Evolutionary conservation across 768 basidiomycete genomes (phyloP).

Genomic region (Fibroporia radiculosa): DNA sequence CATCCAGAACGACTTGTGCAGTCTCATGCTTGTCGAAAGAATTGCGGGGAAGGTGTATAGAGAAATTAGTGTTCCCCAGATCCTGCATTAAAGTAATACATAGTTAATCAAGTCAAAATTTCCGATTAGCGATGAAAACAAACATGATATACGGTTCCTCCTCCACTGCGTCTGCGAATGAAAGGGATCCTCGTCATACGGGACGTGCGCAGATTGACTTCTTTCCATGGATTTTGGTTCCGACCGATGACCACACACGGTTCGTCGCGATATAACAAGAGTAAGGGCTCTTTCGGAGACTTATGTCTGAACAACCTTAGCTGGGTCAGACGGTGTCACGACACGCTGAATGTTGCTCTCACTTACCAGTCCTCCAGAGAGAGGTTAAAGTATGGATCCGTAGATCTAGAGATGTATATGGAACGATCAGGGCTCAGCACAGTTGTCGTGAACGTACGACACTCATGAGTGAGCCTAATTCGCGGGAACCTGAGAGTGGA

Average conservation of each 20-base stretch:
- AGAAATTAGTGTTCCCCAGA: conserved; percentile 95
- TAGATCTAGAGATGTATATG: conserved; percentile 69
- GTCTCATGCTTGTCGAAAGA: conserved; percentile 77
- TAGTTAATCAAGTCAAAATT: background rate
- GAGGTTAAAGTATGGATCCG: conserved; percentile 84
- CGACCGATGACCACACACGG: conserved; percentile 92
- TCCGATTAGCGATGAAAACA: conserved; percentile 16
- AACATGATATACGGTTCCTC: conserved; percentile 96
- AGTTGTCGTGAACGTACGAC: no score
- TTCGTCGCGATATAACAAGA: conserved; percentile 80
- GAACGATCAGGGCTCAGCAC: conserved; percentile 27
- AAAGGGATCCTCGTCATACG: conserved; percentile 53
- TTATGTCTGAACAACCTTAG: conserved; percentile 78
- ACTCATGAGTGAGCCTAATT: no score
- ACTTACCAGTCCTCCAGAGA: conserved; percentile 84
- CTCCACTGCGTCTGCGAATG: conserved; percentile 82
- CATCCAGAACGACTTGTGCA: conserved; percentile 67
- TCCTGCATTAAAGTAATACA: conserved; percentile 56
- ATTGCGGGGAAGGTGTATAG: conserved; percentile 78
- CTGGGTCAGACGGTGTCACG: conserved; percentile 13
- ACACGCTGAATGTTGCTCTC: background rate
- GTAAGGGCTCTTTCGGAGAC: conserved; percentile 53
- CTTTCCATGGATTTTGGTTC: conserved; percentile 99
- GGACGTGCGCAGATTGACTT: conserved; percentile 70
- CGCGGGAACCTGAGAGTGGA: no score